Conservation (phyloP, 1,284 basidiomycete genomes). For the Earliella scabrosa region DNA sequence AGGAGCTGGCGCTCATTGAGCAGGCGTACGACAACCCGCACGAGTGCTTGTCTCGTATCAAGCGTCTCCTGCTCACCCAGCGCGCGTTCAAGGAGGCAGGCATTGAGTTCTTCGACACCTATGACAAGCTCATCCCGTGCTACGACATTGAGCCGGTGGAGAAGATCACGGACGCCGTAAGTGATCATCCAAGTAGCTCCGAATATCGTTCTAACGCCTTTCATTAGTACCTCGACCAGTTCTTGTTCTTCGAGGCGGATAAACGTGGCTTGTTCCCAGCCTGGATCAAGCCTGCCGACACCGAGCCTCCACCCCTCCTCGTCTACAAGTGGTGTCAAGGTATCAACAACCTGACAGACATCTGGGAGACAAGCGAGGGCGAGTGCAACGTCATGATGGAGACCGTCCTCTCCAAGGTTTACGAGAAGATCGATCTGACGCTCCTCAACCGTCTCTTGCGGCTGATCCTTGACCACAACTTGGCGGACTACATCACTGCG, state of each 20-base stretch:
- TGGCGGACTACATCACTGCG: slow-evolving; percentile 97
- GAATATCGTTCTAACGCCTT: slow-evolving; percentile 25
- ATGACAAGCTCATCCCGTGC: slow-evolving; percentile 96
- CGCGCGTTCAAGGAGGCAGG: slow-evolving; percentile 97
- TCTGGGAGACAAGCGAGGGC: slow-evolving; percentile 97
- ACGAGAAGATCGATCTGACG: slow-evolving; percentile 97
- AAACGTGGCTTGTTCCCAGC: slow-evolving; percentile 96
- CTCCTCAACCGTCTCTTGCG: slow-evolving; percentile 91
- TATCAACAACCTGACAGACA: slow-evolving; percentile 91
- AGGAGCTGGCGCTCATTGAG: slow-evolving; percentile 94
- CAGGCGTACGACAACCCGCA: slow-evolving; percentile 96
- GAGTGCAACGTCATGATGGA: slow-evolving; percentile 98
- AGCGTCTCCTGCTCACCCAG: slow-evolving; percentile 92
- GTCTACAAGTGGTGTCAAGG: slow-evolving; percentile 98
- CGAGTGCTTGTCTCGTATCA: slow-evolving; percentile 95
- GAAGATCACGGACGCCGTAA: slow-evolving; percentile 94
- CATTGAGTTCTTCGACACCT: slow-evolving; percentile 95
- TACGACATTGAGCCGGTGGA: slow-evolving; percentile 99
- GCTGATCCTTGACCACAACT: slow-evolving; percentile 94
- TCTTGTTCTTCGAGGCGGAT: slow-evolving; percentile 92
- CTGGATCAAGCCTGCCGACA: slow-evolving; percentile 98
- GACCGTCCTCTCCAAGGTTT: slow-evolving; percentile 93
- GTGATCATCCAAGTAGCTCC: slow-evolving; percentile 29
- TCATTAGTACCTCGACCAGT: slow-evolving; percentile 85
- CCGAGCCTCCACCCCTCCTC: slow-evolving; percentile 92